Conservation (phyloP, 768 basidiomycete genomes). For the Hemileccinum impolitum region DNA sequence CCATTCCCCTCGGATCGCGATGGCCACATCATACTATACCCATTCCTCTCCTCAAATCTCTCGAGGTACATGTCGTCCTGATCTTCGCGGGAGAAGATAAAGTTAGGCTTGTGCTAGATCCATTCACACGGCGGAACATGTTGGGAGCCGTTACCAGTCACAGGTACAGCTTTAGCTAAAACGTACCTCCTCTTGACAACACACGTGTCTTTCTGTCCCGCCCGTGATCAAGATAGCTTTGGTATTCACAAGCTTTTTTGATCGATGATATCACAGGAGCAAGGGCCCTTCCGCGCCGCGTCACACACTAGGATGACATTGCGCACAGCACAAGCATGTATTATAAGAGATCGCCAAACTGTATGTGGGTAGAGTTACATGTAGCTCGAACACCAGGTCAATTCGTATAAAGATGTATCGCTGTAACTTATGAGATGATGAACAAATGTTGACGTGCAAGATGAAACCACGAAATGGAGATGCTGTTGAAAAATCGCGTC, state of each 20-base stretch:
- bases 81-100: slow-evolving; percentile 30
- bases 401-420: slow-evolving; percentile 9
- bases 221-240: slow-evolving; percentile 7
- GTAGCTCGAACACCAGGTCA: slow-evolving; percentile 9
- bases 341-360: slow-evolving; percentile 7
- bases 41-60: not conserved
- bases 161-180: slow-evolving; percentile 12
- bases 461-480: slow-evolving; percentile 3
- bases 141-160: slow-evolving; percentile 8
- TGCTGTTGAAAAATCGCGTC: slow-evolving; percentile 13
- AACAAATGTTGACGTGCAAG: slow-evolving; percentile 2
- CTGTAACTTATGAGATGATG: slow-evolving; percentile 13
- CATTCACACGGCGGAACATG: slow-evolving; percentile 18
- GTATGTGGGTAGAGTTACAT: slow-evolving; percentile 25
- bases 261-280: slow-evolving; percentile 13
- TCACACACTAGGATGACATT: not conserved
- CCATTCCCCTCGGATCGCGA: not conserved
- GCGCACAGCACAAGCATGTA: slow-evolving; percentile 1
- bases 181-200: not conserved
- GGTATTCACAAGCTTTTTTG: not conserved
- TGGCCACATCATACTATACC: not conserved
- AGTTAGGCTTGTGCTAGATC: slow-evolving; percentile 5
- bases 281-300: not conserved
- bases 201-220: slow-evolving; percentile 11
- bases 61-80: slow-evolving; percentile 2